Conservation (phyloP, 352 stramenopile species). For the Phytophthora capsici region DNA sequence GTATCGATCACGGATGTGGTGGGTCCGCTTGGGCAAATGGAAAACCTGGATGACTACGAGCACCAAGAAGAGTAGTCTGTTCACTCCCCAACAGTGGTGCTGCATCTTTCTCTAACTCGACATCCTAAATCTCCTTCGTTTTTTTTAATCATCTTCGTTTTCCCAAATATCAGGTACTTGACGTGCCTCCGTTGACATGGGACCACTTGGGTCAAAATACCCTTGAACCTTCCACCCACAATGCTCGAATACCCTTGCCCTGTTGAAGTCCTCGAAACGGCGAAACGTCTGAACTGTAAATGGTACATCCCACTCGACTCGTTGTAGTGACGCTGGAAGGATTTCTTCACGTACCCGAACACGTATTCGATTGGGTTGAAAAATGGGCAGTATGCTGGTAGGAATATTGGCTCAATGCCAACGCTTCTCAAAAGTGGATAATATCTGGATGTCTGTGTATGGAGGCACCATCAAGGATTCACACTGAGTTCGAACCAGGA, state of each 20-base stretch:
- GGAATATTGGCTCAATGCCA: constrained; percentile 17
- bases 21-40: too few relatives aligned
- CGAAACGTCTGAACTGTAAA: constrained; percentile 7
- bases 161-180: too few relatives aligned
- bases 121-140: too few relatives aligned
- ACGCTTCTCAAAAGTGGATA: constrained; percentile 30
- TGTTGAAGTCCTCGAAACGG: neutral
- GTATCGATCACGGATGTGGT: too few relatives aligned
- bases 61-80: too few relatives aligned
- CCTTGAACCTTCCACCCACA: constrained; percentile 7
- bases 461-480: constrained; percentile 39
- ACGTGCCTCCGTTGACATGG: too few relatives aligned
- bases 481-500: constrained; percentile 32
- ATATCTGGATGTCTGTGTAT: constrained; percentile 40
- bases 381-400: constrained; percentile 41
- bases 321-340: constrained; percentile 7
- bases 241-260: neutral
- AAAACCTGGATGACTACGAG: too few relatives aligned
- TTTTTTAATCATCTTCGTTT: too few relatives aligned
- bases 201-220: neutral
- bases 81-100: too few relatives aligned
- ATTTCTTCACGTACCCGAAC: constrained; percentile 34
- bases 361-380: constrained; percentile 48
- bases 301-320: neutral
- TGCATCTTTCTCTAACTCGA: too few relatives aligned